Evolutionary conservation across 345 rosid species (phyloP), one percentile per base, ranked within the genome.

Genomic region (Physaria fendleri): DNA sequence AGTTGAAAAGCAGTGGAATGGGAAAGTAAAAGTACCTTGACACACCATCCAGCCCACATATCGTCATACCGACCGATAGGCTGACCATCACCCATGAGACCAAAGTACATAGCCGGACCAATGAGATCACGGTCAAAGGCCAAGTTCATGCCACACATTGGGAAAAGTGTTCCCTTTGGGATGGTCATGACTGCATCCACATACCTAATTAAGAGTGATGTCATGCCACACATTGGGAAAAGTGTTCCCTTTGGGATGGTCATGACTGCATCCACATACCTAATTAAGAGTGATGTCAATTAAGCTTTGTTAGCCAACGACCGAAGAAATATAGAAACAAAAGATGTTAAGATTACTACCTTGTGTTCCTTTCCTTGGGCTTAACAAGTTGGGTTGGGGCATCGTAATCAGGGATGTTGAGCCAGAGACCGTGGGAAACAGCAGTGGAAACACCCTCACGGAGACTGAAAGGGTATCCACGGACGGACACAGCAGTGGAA

Each of bases 141-240:
- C 78, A 92, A 74, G 62, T 92, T 92, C 98, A 92, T 92, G 7
- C 98, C 97, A 58, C 98, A 88, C 98, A 88, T 92, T 0, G 97
- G 98, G 86, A 92, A 92, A 44, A 92, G 79, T 27, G 93, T 84
- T 30, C 98, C 97, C 81, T 92, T 84, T n/a, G 98, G 96, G 59
- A 92, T 88, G 41, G 96, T 84, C 85, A 86, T 39, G 33, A 92
- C 93, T 40, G 90, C 88, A 73, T 92, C 95, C 64, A 92, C 98
- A 43, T 72, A 85, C 86, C 96, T 87, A 18, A 39, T 4, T n/a
- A n/a, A n/a, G n/a, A n/a, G n/a, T n/a, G n/a, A n/a, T n/a, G n/a
- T n/a, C n/a, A n/a, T n/a, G n/a, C n/a, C n/a, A n/a, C n/a, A n/a
- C n/a, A n/a, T n/a, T n/a, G n/a, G n/a, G n/a, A n/a, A n/a, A n/a